Evolutionary conservation across 75 land plant genomes (phyloP).

Genomic region (Picea glauca): DNA sequence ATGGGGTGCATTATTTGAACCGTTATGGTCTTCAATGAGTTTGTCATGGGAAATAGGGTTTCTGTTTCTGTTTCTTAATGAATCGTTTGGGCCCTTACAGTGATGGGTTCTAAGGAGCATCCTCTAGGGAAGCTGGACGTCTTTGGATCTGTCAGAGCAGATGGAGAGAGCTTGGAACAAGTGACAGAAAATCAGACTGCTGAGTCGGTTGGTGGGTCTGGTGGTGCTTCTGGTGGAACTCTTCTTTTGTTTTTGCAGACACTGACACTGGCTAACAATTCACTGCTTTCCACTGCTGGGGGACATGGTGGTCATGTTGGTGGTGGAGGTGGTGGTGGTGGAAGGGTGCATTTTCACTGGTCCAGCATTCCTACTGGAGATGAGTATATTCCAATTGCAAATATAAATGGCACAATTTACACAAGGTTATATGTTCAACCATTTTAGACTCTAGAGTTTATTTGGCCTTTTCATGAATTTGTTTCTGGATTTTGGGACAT

Average conservation of each 20-base stretch:
- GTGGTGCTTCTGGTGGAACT: conserved; percentile 97
- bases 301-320: conserved; percentile 79
- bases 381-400: conserved; percentile 78
- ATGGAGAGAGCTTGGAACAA: conserved; percentile 58
- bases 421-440: no score
- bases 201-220: conserved; percentile 53
- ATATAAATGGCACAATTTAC: conserved; percentile 54
- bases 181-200: conserved; percentile 10
- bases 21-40: no score
- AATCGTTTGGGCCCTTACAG: conserved; percentile 26
- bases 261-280: conserved; percentile 45
- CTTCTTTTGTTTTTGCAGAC: conserved; percentile 75
- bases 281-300: conserved; percentile 66
- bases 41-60: no score
- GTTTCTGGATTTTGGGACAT: no score
- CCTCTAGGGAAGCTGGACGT: conserved; percentile 71
- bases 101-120: conserved; percentile 86
- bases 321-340: conserved; percentile 95
- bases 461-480: no score
- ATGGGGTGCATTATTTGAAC: no score
- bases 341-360: conserved; percentile 92
- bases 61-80: no score
- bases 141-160: conserved; percentile 67
- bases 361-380: conserved; percentile 72
- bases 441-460: no score